Evolutionary conservation across 192 early-diverging fungal species (phyloP).

Genomic region (Obelidium mucronatum): DNA sequence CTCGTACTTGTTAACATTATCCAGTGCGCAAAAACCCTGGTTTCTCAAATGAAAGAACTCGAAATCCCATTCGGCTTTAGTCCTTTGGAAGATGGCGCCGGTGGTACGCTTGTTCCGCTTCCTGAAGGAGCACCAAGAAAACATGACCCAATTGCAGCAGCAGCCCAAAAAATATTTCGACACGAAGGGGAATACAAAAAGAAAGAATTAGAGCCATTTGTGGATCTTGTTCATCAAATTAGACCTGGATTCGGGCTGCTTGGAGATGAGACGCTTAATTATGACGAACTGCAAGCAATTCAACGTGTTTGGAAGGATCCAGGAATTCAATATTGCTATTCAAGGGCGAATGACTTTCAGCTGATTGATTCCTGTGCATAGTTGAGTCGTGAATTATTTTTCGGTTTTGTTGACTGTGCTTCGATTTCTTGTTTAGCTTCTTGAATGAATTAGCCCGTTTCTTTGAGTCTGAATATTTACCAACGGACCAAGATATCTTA

Average conservation of each 20-base stretch:
- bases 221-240: too few species aligned
- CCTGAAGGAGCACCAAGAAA: too few species aligned
- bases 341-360: slow-evolving; percentile 49
- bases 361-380: slow-evolving; percentile 54
- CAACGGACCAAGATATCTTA: slow-evolving; percentile 73
- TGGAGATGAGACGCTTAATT: slow-evolving; percentile 42
- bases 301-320: slow-evolving; percentile 49
- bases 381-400: slow-evolving; percentile 13
- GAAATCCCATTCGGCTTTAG: too few species aligned
- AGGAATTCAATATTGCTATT: slow-evolving; percentile 47
- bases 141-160: too few species aligned
- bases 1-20: neutral
- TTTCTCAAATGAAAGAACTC: too few species aligned
- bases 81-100: too few species aligned
- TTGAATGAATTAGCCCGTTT: slow-evolving; percentile 56
- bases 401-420: neutral
- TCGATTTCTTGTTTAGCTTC: slow-evolving; percentile 36
- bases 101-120: too few species aligned
- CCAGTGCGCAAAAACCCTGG: neutral
- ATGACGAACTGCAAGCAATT: slow-evolving; percentile 22
- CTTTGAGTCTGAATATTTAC: slow-evolving; percentile 55
- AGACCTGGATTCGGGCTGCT: slow-evolving; percentile 13
- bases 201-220: too few species aligned
- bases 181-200: too few species aligned
- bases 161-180: too few species aligned